Evolutionary conservation across 2,329 filamentous ascomycete species (phyloP), one percentile per base, ranked within the genome.

Genomic region (Incumbomyces delicatus): DNA sequence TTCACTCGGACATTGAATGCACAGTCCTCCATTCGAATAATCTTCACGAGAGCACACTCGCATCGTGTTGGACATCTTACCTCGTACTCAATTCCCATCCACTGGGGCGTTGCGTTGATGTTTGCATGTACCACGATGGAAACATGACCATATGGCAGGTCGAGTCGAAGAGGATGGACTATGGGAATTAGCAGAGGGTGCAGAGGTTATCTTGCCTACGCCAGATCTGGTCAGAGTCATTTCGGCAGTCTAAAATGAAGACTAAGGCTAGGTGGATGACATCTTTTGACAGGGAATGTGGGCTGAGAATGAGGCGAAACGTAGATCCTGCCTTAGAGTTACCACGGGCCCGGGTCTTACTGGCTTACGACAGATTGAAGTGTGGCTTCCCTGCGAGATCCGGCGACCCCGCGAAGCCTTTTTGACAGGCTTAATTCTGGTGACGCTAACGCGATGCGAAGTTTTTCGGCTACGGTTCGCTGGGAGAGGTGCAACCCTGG

Each of bases 181-280:
- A 45, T 45, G 42, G 42, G 34, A 20, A 45, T 3, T 11, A 22
- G 31, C 31, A 37, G 42, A 45, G 42, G 42, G 37, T 37, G 31
- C 31, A 37, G 42, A 45, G 42, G 42, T 45, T 37, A 45, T 38
- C n/a, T 14, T 37, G 41, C 22, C 22, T 27, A 27, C 22, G 22
- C 22, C 22, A 27, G 22, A 27, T 27, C 22, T 27, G 22, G 22
- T 8, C 22, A 4, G 22, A 27, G 4, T 27, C 5, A 27, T 27
- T 27, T 27, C 22, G 22, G 22, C 42, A 27, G 12, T 20, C 13
- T 34, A 31, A 44, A 14, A 30, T 30, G 32, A 22, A 38, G 42
- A 18, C 22, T 45, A 45, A 37, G 22, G 18, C 22, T 16, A 42
- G 20, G 17, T 18, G n/a, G 29, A 12, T 37, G 27, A 14, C 38